Conservation (phyloP, 73 alveolate species). For the Blepharisma japonicum region DNA sequence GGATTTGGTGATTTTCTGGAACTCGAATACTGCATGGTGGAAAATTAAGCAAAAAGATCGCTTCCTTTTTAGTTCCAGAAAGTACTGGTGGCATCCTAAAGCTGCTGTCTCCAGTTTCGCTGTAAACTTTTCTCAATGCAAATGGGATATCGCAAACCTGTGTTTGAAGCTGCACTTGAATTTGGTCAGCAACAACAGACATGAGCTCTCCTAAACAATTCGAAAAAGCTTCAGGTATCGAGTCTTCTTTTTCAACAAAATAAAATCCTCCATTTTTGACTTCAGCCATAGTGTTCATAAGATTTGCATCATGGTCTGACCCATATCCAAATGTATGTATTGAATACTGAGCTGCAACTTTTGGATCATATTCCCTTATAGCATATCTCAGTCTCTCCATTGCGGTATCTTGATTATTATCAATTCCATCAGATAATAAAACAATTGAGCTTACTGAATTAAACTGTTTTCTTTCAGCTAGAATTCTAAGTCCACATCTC, state of each 20-base stretch:
- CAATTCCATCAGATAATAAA: conserved; percentile 77
- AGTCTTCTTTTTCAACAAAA: conserved; percentile 32
- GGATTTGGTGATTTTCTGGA: no score
- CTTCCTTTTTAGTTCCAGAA: conserved; percentile 9
- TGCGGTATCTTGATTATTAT: conserved; percentile 31
- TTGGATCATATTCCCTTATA: conserved; percentile 22
- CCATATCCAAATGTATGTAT: conserved; percentile 30
- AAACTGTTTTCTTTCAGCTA: conserved; percentile 38
- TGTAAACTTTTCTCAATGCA: background rate
- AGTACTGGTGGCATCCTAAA: background rate
- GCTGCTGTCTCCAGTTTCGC: conserved; percentile 14
- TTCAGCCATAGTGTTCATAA: conserved; percentile 32
- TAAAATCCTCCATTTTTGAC: conserved; percentile 33
- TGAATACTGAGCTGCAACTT: conserved; percentile 29
- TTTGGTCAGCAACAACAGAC: background rate
- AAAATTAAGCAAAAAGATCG: background rate
- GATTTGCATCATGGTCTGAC: conserved; percentile 26
- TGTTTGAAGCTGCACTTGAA: conserved; percentile 1
- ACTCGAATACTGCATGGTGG: no score
- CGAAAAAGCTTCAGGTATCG: conserved; percentile 27
- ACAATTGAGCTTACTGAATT: conserved; percentile 55
- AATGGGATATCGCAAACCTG: conserved; percentile 15
- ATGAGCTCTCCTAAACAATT: conserved; percentile 25
- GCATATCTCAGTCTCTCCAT: conserved; percentile 30
- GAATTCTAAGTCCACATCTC: conserved; percentile 49